phyloP scores from a whole-genome alignment of 768 basidiomycete genomes.

The Sporobolomyces roseus region DNA sequence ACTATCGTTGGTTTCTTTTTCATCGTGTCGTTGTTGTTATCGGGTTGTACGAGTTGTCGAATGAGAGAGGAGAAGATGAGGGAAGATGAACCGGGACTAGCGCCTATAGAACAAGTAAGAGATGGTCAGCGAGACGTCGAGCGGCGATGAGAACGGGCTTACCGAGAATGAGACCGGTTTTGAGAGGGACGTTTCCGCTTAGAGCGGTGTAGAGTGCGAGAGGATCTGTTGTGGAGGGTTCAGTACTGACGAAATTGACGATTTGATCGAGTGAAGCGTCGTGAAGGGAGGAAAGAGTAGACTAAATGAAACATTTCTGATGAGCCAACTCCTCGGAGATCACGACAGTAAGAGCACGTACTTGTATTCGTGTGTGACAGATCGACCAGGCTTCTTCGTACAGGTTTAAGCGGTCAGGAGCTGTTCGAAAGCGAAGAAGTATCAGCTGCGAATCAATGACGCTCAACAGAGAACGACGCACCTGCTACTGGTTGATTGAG shows the following conservation, averaged over 20 bases:
- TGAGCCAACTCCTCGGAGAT: no score
- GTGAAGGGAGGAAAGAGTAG: constrained; percentile 26
- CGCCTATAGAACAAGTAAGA: constrained; percentile 10
- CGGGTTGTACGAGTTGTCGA: constrained; percentile 9
- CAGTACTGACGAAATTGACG: constrained; percentile 17
- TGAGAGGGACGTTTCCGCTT: constrained; percentile 1
- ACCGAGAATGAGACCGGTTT: constrained; percentile 37
- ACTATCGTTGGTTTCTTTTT: constrained; percentile 8
- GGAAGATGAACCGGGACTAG: constrained; percentile 33
- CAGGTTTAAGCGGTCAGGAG: background rate
- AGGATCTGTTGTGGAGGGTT: background rate
- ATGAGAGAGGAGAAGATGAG: constrained; percentile 35
- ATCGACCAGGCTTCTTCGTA: constrained; percentile 26
- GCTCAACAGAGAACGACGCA: no score
- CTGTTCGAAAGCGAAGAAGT: background rate
- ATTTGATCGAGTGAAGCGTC: constrained; percentile 36
- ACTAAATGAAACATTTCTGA: no score
- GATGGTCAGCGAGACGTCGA: background rate
- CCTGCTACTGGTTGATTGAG: no score
- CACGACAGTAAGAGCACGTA: no score
- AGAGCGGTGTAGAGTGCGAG: background rate
- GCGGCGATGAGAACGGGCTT: background rate
- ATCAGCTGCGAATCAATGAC: no score
- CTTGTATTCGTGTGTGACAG: constrained; percentile 2
- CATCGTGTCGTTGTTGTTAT: background rate